These are phyloP conservation scores for Solanum etuberosum DNA, from an alignment of 257 asterid species.

Conservation along the genomic window DNA sequence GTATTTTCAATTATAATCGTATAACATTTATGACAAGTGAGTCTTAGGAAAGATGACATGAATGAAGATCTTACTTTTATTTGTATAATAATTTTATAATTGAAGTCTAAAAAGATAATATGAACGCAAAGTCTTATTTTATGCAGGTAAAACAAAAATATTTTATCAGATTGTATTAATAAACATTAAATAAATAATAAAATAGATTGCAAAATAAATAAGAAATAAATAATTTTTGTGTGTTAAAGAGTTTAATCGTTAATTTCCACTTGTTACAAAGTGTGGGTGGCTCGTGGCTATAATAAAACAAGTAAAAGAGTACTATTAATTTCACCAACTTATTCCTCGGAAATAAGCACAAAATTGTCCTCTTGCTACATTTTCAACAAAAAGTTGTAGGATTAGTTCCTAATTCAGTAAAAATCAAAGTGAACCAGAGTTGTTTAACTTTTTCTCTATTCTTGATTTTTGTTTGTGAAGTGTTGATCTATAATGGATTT, in stretches of 20 bases:
- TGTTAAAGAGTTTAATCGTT: background rate
- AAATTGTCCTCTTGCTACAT: background rate
- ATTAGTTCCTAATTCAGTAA: background rate
- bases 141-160: background rate
- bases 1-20: background rate
- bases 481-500: background rate
- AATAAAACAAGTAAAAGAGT: background rate
- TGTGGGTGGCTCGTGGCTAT: background rate
- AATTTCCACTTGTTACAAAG: background rate
- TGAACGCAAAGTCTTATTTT: background rate
- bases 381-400: background rate
- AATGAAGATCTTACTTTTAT: no score
- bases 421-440: background rate
- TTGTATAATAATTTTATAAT: fast-evolving
- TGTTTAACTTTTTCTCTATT: background rate
- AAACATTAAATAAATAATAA: background rate
- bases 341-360: background rate
- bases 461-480: background rate
- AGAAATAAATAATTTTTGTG: background rate
- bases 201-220: background rate
- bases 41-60: no score
- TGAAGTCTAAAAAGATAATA: background rate
- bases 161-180: background rate
- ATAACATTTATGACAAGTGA: background rate
- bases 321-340: background rate